Evolutionary conservation across 768 basidiomycete species (phyloP).

Genomic region (Serendipita sp.): DNA sequence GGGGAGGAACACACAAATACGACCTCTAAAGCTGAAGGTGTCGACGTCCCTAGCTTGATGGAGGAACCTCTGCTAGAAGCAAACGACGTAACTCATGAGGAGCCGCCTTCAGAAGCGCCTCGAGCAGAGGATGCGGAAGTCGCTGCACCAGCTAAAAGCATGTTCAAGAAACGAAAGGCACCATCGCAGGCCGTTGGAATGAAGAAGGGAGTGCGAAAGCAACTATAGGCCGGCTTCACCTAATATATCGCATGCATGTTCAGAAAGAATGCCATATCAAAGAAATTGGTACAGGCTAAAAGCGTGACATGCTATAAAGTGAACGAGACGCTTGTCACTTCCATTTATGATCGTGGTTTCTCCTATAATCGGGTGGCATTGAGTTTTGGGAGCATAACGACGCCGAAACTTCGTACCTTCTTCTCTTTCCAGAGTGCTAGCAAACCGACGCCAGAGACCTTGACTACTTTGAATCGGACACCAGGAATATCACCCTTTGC

Average conservation of each 20-base stretch:
- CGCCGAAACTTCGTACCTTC: conserved; percentile 45
- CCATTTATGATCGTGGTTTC: conserved; percentile 48
- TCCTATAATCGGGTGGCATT: conserved; percentile 29
- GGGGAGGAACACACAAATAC: background rate
- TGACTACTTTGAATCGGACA: conserved; percentile 99
- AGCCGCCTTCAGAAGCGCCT: background rate
- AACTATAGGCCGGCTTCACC: background rate
- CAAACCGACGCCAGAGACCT: conserved; percentile 98
- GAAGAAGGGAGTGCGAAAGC: background rate
- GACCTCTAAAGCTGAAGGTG: background rate
- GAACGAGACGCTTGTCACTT: background rate
- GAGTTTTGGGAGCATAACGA: background rate
- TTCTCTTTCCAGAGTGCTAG: conserved; percentile 98
- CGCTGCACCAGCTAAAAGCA: conserved; percentile 1
- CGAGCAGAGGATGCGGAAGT: background rate
- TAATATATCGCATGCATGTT: conserved; percentile 1
- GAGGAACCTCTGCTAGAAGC: background rate
- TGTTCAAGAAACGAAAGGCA: conserved; percentile 5
- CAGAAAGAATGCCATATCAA: conserved; percentile 6
- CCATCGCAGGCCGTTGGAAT: background rate
- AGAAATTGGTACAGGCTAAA: background rate
- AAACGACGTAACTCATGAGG: background rate
- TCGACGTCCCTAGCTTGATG: background rate
- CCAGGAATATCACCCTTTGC: conserved; percentile 99
- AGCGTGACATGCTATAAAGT: background rate